Evolutionary conservation across 163 green algal species (phyloP), one percentile per base, ranked within the genome.

Genomic region (Chlamydomonas reinhardtii): DNA sequence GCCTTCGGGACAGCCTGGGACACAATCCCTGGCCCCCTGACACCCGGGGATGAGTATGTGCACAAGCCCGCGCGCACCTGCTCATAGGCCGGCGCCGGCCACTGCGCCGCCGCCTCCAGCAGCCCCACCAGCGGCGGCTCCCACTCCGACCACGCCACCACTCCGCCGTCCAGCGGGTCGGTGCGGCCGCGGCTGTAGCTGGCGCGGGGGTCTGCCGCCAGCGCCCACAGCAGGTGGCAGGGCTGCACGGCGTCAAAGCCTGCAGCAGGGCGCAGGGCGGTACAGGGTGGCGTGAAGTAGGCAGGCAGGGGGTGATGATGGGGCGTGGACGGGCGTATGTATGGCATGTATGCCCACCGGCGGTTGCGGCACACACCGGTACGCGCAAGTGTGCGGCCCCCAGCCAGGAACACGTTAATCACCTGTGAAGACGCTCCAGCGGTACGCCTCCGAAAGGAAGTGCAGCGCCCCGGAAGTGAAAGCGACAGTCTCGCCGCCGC

Each of bases 151-250:
- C 61, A n/a, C 24, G 61, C 24, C 25, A 29, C 24, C 24, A 66
- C 61, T 12, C 24, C 0, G 4, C 24, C 24, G 61, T 66, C 61
- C 61, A 66, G 61, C 61, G 61, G 61, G 61, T 66, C 61, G 20
- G 24, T 6, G 61, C 61, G 61, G 61, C 25, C 61, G 24, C 61
- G 61, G 61, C 61, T 66, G 61, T 66, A 66, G 61, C 24, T n/a
- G 61, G 17, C 61, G 24, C 61, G 61, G 14, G 61, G 61, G 61
- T 66, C 61, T 6, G 61, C 61, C 3, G 61, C 24, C 61, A 66
- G 61, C 61, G 61, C 61, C 61, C 61, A 66, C 61, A 66, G 61
- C 61, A 66, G 61, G 61, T 66, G 61, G 61, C 61, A 66, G 61
- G 61, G 61, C 2, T 31, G 61, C 61, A 66, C 61, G 19, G 24